Evolutionary conservation across 2,329 filamentous ascomycete genomes (phyloP), one percentile per base, ranked within the genome.

Genomic region (Penicillium sp.): DNA sequence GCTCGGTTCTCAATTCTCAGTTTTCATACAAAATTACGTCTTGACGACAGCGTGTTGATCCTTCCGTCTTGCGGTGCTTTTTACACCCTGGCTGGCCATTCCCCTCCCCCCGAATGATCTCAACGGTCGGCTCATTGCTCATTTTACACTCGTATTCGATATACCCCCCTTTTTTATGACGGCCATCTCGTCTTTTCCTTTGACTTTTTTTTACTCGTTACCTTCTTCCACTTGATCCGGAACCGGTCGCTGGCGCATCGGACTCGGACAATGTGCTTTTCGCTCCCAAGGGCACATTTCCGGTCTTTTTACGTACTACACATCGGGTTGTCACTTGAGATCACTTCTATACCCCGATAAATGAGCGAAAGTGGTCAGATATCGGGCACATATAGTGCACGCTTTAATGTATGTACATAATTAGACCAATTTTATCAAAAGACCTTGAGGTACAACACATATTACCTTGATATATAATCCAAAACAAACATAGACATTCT

Each of bases 21-120:
- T 50, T 61, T 62, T 65, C 61, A 70, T 66, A 61, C 67, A 61
- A 56, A 61, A 61, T 72, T 61, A 74, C 68, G 72, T 64, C 67
- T 67, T 73, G 59, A 74, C 62, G 72, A 75, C 69, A 69, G 69
- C 67, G 66, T 64, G 64, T 67, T 65, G 56, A 60, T 60, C 50
- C 55, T 59, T 55, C 54, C 43, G 50, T 61, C 54, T 52, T 50
- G 48, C 55, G 56, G 48, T 63, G 45, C 45, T 55, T 58, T 50
- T 50, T 38, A 38, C 33, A 42, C 42, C 42, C 42, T 33, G 57
- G 58, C 59, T 65, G 55, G 61, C 53, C 55, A 50, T 55, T 8
- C 44, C n/a, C 43, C 17, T 17, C n/a, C 31, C 30, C 16, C 11
- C 30, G 10, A 37, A 28, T 26, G 26, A 52, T 47, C 28, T 31